Conservation (phyloP, 73 alveolate species). For the Tetrahymena thermophila region DNA sequence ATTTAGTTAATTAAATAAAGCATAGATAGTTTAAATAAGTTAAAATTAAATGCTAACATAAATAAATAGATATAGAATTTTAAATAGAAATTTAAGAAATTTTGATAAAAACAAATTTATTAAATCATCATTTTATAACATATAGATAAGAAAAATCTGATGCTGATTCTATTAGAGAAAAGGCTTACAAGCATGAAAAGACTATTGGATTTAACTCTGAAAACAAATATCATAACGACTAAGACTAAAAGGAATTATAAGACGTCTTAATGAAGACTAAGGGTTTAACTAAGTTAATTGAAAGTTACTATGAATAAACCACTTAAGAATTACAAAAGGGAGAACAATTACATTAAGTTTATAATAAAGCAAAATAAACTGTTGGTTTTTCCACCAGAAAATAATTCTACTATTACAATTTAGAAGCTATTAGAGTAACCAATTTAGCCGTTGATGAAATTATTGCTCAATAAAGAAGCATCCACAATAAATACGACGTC, state of each 20-base stretch:
- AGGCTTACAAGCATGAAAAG: neutral
- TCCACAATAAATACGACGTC: neutral
- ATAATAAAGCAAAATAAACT: neutral
- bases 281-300: neutral
- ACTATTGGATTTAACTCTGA: neutral
- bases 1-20: too few relatives aligned
- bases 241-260: neutral
- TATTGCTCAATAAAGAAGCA: neutral
- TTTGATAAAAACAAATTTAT: neutral
- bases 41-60: neutral
- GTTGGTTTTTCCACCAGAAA: neutral
- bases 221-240: neutral
- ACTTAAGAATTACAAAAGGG: neutral
- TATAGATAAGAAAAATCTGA: neutral
- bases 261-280: neutral
- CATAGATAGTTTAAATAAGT: too few relatives aligned
- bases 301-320: neutral
- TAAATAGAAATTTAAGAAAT: too few relatives aligned
- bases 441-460: neutral
- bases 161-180: neutral
- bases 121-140: too few relatives aligned
- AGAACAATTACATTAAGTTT: neutral
- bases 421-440: neutral
- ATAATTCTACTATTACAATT: neutral
- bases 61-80: too few relatives aligned